A percentile compares a stretch with the other conserved stretches of the same genome.
These are phyloP conservation scores for Emergomyces pasteurianus DNA, from an alignment of 2,329 filamentous ascomycete species.

Conservation along the genomic window DNA sequence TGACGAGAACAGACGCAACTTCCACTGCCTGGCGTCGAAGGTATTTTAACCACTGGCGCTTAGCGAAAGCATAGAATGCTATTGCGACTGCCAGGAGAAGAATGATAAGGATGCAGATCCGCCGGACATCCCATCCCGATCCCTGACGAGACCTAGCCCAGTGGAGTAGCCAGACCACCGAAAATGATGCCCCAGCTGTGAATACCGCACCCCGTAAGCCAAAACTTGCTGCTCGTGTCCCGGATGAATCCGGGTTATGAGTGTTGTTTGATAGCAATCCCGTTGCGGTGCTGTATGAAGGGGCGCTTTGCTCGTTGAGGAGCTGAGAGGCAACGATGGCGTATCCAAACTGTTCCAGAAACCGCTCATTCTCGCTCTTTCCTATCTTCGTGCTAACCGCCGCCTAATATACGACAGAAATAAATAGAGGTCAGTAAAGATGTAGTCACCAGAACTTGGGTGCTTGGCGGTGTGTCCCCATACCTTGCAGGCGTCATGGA, in stretches of 20 bases:
- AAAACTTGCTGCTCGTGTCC: conserved; percentile 32
- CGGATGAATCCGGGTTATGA: conserved; percentile 20
- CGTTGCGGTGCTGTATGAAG: conserved; percentile 28
- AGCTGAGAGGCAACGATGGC: conserved; percentile 86
- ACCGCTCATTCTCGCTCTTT: conserved; percentile 66
- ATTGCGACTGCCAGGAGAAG: conserved; percentile 43
- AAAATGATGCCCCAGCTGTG: conserved; percentile 51
- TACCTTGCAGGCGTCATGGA: conserved; percentile 40
- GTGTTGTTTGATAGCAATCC: conserved; percentile 22
- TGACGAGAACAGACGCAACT: conserved; percentile 56
- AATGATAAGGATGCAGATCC: conserved; percentile 25
- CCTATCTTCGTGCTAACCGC: conserved; percentile 52
- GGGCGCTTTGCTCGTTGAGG: conserved; percentile 49
- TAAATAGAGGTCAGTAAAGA: neutral
- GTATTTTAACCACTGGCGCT: conserved; percentile 70
- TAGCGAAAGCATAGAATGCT: conserved; percentile 58
- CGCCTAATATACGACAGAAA: conserved; percentile 34
- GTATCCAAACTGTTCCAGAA: conserved; percentile 88
- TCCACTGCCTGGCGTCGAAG: conserved; percentile 62
- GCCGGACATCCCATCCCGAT: conserved; percentile 29
- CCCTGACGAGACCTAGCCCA: conserved; percentile 53
- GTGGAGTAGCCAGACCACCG: conserved; percentile 54
- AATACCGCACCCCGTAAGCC: conserved; percentile 54
- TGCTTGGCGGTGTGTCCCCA: conserved; percentile 10
- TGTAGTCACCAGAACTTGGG: neutral